Conservation (phyloP, 78 protist species). For the Polysphondylium violaceum region DNA sequence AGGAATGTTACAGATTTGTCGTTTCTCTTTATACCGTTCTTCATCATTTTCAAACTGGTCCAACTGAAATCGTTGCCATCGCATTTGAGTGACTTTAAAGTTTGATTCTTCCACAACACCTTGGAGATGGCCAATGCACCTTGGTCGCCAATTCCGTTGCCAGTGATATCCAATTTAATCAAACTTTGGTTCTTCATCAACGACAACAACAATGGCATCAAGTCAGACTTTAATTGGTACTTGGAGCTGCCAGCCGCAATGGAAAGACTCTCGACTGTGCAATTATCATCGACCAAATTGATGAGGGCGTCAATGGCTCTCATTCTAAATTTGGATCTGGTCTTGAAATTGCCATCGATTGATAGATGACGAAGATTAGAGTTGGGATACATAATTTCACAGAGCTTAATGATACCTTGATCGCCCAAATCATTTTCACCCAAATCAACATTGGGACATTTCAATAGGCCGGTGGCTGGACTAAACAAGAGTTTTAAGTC, state of each 20-base stretch:
- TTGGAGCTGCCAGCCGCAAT: constrained; percentile 15
- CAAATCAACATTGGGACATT: constrained; percentile 38
- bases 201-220: constrained; percentile 45
- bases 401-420: constrained; percentile 49
- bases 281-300: constrained; percentile 59
- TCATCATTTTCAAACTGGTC: constrained; percentile 56
- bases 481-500: constrained; percentile 40
- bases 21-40: constrained; percentile 32
- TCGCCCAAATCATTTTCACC: constrained; percentile 70
- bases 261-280: constrained; percentile 23
- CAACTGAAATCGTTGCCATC: constrained; percentile 69
- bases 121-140: constrained; percentile 65
- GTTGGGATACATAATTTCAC: constrained; percentile 77
- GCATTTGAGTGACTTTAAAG: constrained; percentile 38
- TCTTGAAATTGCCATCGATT: constrained; percentile 63
- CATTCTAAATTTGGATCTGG: constrained; percentile 13
- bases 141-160: constrained; percentile 53
- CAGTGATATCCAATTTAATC: constrained; percentile 52
- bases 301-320: constrained; percentile 51
- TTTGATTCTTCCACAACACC: constrained; percentile 60
- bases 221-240: constrained; percentile 35
- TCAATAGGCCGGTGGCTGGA: constrained; percentile 34
- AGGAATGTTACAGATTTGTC: constrained; percentile 43
- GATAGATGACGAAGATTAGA: constrained; percentile 45
- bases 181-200: constrained; percentile 55